These are phyloP conservation scores for Phylloporus scabripes DNA, from an alignment of 768 basidiomycete species.

Conservation along the genomic window DNA sequence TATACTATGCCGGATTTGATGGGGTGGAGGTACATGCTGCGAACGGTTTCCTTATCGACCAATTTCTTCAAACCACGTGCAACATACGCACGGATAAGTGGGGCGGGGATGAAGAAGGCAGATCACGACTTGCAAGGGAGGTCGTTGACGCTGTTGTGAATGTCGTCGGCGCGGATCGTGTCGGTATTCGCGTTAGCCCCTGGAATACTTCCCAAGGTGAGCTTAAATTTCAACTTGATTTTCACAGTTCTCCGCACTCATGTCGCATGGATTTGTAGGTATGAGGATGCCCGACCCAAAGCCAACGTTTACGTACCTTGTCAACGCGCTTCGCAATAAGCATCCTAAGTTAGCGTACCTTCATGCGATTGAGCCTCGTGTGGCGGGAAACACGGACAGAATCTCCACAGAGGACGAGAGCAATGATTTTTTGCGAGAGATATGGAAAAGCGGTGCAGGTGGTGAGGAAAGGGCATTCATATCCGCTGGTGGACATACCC, in stretches of 20 bases:
- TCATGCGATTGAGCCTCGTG: slow-evolving; percentile 34
- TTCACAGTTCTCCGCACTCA: not conserved
- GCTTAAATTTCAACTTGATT: not conserved
- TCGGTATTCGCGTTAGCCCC: slow-evolving; percentile 41
- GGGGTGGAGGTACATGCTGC: slow-evolving; percentile 41
- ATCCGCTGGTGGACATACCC: slow-evolving; percentile 40
- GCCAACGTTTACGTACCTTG: slow-evolving; percentile 33
- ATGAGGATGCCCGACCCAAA: slow-evolving; percentile 20
- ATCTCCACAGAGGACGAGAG: slow-evolving; percentile 9
- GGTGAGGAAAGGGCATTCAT: slow-evolving; percentile 26
- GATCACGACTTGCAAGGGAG: slow-evolving; percentile 43
- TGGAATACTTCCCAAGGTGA: slow-evolving; percentile 35
- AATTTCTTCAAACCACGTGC: slow-evolving; percentile 37
- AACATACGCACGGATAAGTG: slow-evolving; percentile 53
- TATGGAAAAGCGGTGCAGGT: slow-evolving; percentile 17
- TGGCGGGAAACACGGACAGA: slow-evolving; percentile 4
- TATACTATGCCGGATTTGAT: slow-evolving; percentile 39
- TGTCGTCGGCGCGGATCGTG: slow-evolving; percentile 40
- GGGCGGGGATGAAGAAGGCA: slow-evolving; percentile 54
- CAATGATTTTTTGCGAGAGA: slow-evolving; percentile 23
- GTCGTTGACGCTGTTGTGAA: slow-evolving; percentile 38
- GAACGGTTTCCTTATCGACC: slow-evolving; percentile 48
- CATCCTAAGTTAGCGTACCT: slow-evolving; percentile 40
- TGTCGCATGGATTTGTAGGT: no score
- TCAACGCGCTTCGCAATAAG: slow-evolving; percentile 18